These are phyloP conservation scores for Lactarius sp. DNA, from an alignment of 768 basidiomycete genomes.

Conservation along the genomic window DNA sequence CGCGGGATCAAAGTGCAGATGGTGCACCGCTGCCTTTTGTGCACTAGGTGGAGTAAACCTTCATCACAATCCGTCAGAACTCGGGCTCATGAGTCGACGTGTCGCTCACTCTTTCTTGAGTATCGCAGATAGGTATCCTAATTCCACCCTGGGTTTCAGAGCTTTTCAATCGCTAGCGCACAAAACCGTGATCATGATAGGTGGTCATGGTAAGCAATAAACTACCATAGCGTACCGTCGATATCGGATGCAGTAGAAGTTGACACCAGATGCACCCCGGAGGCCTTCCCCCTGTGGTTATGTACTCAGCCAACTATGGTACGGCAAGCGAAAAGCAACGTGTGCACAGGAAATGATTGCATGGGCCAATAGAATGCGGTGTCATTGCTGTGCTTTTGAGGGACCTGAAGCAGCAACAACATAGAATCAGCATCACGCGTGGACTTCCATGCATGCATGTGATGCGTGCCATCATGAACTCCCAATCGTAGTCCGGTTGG, in stretches of 20 bases:
- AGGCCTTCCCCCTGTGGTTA: slow-evolving; percentile 23
- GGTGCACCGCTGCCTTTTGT: neutral
- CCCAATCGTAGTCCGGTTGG: slow-evolving; percentile 25
- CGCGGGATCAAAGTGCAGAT: slow-evolving; percentile 7
- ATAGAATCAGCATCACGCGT: no score
- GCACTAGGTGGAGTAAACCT: slow-evolving; percentile 14
- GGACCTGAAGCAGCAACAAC: slow-evolving; percentile 7
- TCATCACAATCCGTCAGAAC: neutral
- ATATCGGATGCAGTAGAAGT: slow-evolving; percentile 26
- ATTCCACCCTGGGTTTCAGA: slow-evolving; percentile 32
- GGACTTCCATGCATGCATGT: neutral
- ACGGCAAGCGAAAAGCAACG: no score
- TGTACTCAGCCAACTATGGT: neutral
- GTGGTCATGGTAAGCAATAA: no score
- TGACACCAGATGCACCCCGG: slow-evolving; percentile 23
- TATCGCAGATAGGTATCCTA: slow-evolving; percentile 28
- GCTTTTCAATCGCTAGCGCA: slow-evolving; percentile 22
- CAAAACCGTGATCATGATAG: no score
- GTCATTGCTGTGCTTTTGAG: slow-evolving; percentile 21
- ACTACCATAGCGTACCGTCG: slow-evolving; percentile 12
- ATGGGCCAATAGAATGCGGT: slow-evolving; percentile 20
- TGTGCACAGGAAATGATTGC: neutral
- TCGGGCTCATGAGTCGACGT: neutral
- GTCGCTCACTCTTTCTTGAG: slow-evolving; percentile 23
- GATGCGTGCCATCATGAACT: slow-evolving; percentile 21